Percentiles rank a stretch among this genome's conserved stretches.
Evolutionary conservation across 768 basidiomycete genomes (phyloP).

Genomic region (Kwoniella sp.): DNA sequence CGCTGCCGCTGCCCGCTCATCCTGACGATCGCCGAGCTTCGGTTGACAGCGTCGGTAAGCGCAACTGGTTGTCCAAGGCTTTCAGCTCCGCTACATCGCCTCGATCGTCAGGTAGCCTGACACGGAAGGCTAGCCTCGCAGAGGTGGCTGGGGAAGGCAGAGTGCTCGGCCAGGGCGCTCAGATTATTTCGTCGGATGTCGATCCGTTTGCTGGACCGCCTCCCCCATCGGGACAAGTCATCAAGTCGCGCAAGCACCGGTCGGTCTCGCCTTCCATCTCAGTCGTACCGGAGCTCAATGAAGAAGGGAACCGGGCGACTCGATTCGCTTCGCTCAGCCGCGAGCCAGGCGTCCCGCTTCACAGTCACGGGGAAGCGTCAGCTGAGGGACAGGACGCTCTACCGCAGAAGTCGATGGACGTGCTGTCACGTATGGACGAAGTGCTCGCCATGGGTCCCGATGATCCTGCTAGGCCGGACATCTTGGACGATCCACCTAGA

Average conservation of each 20-base stretch:
- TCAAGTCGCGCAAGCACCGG: slow-evolving; percentile 55
- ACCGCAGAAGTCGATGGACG: slow-evolving; percentile 24
- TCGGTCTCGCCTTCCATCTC: slow-evolving; percentile 42
- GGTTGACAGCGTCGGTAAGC: slow-evolving; percentile 34
- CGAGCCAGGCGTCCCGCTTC: not conserved
- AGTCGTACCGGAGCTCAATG: slow-evolving; percentile 38
- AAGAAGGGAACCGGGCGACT: slow-evolving; percentile 32
- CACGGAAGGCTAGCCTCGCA: slow-evolving; percentile 22
- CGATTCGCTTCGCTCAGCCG: slow-evolving; percentile 4
- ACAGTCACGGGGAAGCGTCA: not conserved
- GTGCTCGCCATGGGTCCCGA: slow-evolving; percentile 38
- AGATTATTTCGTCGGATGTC: slow-evolving; percentile 58
- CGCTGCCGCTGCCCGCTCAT: slow-evolving; percentile 23
- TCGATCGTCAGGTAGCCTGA: slow-evolving; percentile 23
- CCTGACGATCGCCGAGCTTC: slow-evolving; percentile 21
- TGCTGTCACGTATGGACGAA: slow-evolving; percentile 41
- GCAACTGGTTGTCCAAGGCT: slow-evolving; percentile 50
- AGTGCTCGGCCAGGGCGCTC: slow-evolving; percentile 17
- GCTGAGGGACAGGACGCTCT: slow-evolving; percentile 11
- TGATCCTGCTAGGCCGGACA: slow-evolving; percentile 53
- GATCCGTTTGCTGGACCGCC: slow-evolving; percentile 62
- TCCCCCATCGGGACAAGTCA: slow-evolving; percentile 55
- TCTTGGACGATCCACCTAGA: slow-evolving; percentile 78
- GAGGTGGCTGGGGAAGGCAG: not conserved
- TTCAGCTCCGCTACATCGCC: slow-evolving; percentile 36